phyloP scores from a whole-genome alignment of 805 yeast genomes.

The Metschnikowia baotianmanensis region DNA sequence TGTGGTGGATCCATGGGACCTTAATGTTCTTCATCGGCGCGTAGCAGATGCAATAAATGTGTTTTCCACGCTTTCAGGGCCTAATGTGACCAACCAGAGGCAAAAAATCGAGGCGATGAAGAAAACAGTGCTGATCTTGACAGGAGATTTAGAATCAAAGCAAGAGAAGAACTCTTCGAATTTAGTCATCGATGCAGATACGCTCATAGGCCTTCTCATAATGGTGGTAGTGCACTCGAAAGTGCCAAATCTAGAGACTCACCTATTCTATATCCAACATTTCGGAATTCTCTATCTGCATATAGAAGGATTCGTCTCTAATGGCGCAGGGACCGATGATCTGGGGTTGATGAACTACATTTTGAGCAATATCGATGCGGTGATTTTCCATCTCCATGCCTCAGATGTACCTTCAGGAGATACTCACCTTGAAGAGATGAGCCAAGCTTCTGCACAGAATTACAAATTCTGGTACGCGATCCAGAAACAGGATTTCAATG shows the following conservation, averaged over 20 bases:
- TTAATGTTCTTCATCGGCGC: constrained; percentile 35
- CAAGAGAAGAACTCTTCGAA: constrained; percentile 14
- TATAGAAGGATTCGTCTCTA: background rate
- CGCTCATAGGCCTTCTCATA: constrained; percentile 67
- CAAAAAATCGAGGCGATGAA: constrained; percentile 49
- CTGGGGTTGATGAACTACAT: constrained; percentile 74
- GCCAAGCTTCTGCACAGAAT: constrained; percentile 46
- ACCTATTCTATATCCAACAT: constrained; percentile 61
- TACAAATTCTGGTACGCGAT: constrained; percentile 53
- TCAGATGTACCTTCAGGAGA: constrained; percentile 19
- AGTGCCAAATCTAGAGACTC: constrained; percentile 57
- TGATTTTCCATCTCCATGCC: constrained; percentile 54
- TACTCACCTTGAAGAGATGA: constrained; percentile 35
- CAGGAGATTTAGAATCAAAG: constrained; percentile 26
- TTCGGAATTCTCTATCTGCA: constrained; percentile 41
- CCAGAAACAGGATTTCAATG: constrained; percentile 25
- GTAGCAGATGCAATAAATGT: constrained; percentile 51
- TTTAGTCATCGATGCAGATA: constrained; percentile 71
- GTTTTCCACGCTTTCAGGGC: constrained; percentile 47
- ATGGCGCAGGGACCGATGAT: too few relatives aligned
- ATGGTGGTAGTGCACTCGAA: constrained; percentile 66
- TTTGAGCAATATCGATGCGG: constrained; percentile 81
- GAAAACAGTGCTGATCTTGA: constrained; percentile 51
- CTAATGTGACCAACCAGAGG: constrained; percentile 38
- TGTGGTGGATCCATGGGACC: constrained; percentile 36